Base-by-base conservation (phyloP, 495 filamentous ascomycete species). In the Venustampulla echinocandica region DNA sequence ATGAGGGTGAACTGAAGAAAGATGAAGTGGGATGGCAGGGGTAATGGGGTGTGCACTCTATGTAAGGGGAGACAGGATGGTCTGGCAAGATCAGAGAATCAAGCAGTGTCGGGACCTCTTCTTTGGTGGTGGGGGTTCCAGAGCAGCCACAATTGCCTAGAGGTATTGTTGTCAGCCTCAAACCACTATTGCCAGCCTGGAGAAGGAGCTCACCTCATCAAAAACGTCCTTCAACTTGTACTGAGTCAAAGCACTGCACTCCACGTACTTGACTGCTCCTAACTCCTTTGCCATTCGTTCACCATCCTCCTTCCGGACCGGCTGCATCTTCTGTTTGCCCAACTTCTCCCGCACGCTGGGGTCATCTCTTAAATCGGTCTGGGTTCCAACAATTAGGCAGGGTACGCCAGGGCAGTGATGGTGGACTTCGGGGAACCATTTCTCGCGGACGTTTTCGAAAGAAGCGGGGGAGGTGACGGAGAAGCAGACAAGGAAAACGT, bases 221-320 rank as follows among this genome's bases (percentile, higher is more conserved):
- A 98, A 98, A 21, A 98, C 92, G 63, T 98, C 93, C 75, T 98
- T 98, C 44, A 98, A 71, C 68, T 95, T 95, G 67, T 90, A 95
- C 71, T 98, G 92, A 28, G 92, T 98, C 65, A 98, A 68, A 24
- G 92, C 92, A 59, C 88, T 95, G 69, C 92, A 98, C 69, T 98
- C 92, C 42, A 98, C 92, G 52, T 97, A 98, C 71, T 96, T 96
- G 46, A 98, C 89, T 5, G 92, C 92, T 36, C 87, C 87, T 10
- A 98, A 69, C 41, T 97, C 90, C 71, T 87, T 95, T 0, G 93
- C 93, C 85, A 98, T 95, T 50, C 79, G 71, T 62, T 97, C 93
- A 23, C 93, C 92, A 55, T 95, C 88, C 63, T 94, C 88, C 65
- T 84, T 87, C 50, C 77, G 75, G 40, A 98, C 88, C 2, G 92